Evolutionary conservation across 805 yeast species (phyloP), one percentile per base, ranked within the genome.

Genomic region (Wickerhamiella vanderwaltii): DNA sequence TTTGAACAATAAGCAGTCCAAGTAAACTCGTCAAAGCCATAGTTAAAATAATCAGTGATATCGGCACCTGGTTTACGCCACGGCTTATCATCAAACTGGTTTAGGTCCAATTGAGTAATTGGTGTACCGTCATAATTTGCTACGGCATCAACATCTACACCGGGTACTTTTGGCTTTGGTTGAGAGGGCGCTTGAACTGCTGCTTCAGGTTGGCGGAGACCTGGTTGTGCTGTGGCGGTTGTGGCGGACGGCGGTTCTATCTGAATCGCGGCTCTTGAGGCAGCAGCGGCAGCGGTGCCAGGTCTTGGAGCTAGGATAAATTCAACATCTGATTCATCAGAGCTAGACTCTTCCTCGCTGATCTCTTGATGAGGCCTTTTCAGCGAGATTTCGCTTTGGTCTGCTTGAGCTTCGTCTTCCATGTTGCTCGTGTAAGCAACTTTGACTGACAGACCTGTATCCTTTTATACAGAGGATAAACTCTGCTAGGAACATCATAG

Each of bases 51-150:
- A 60, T 91, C 97, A 6, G 94, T 73, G 30, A 84, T 64, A 61
- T 91, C 96, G 3, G 95, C 94, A 29, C 97, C 98, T 1, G 97
- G 96, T 49, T 82, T 77, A 57, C 98, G 73, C 99, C 99, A 91
- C 6, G 99, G 99, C 63, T 93, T 93, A 50, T 86, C 94, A 49
- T 83, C 85, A 37, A 87, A 64, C 41, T 77, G 79, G 46, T 80
- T 88, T 9, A 88, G 69, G 46, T 82, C 79, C 9, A 88, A 68
- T 50, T 80, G 76, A 0, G 94, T 83, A 37, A 91, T 66, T 3
- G 94, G 94, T 51, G 74, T 70, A 2, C 94, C 96, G 39, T 86
- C 80, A 46, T 69, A 70, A 46, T 71, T 75, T 1, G 85, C 93
- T 15, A 80, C 76, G 31, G 72, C 72, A 51, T 81, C 75, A n/a